Evolutionary conservation across 371 early-diverging fungal species (phyloP).

Genomic region (Lichtheimia hyalospora): DNA sequence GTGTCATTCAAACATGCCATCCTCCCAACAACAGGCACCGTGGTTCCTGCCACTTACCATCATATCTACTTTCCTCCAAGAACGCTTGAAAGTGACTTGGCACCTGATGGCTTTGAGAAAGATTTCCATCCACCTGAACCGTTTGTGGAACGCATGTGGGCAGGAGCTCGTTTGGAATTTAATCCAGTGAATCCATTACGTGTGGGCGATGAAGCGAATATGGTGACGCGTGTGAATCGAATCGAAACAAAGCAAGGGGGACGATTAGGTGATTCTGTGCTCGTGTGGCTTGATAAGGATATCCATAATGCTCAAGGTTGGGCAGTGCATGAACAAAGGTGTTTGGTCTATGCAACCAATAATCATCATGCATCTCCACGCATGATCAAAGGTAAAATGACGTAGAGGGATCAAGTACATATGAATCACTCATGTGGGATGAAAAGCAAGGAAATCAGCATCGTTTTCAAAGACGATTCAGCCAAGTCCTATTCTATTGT

Average conservation of each 20-base stretch:
- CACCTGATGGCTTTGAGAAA: slow-evolving; percentile 79
- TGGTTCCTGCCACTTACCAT: slow-evolving; percentile 76
- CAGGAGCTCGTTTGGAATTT: slow-evolving; percentile 72
- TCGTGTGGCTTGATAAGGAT: slow-evolving; percentile 67
- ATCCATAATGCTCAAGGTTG: slow-evolving; percentile 64
- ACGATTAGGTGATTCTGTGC: slow-evolving; percentile 60
- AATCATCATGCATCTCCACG: slow-evolving; percentile 10
- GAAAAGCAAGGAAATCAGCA: slow-evolving; percentile 18
- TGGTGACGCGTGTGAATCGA: slow-evolving; percentile 55
- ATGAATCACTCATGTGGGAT: too few relatives aligned
- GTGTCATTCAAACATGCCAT: slow-evolving; percentile 4
- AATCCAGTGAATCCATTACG: slow-evolving; percentile 55
- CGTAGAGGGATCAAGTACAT: too few relatives aligned
- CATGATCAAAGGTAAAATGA: neutral
- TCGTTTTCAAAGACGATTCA: slow-evolving; percentile 54
- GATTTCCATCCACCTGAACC: slow-evolving; percentile 77
- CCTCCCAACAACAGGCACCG: slow-evolving; percentile 36
- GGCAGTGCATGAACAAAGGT: slow-evolving; percentile 69
- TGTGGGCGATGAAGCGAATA: slow-evolving; percentile 59
- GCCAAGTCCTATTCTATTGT: slow-evolving; percentile 70
- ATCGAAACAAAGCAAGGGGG: slow-evolving; percentile 51
- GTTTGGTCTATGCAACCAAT: slow-evolving; percentile 65
- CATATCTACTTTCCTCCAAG: slow-evolving; percentile 77
- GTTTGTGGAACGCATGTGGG: slow-evolving; percentile 84
- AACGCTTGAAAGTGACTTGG: slow-evolving; percentile 63